phyloP scores from a whole-genome alignment of 257 asterid genomes.

The Primulina huaijiensis region DNA sequence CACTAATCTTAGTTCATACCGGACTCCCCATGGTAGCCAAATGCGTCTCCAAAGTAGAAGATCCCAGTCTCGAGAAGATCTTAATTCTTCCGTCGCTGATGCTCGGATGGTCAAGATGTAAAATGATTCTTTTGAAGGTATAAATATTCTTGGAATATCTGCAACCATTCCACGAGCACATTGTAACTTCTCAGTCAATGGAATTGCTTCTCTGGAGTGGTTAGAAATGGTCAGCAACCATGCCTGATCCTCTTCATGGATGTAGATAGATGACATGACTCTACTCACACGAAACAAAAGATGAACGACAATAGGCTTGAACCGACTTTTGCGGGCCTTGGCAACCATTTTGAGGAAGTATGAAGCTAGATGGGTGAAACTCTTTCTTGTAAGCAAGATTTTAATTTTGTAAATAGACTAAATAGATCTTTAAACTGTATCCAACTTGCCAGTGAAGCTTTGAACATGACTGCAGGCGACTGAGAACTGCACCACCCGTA shows the following conservation, averaged over 20 bases:
- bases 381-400: not conserved
- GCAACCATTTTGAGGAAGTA: not conserved
- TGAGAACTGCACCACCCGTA: not conserved
- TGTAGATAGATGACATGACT: not conserved
- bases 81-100: conserved; percentile 64
- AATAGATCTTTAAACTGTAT: conserved; percentile 1
- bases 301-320: not conserved
- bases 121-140: conserved; percentile 11
- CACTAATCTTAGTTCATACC: conserved; percentile 45
- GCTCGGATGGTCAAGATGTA: conserved; percentile 51
- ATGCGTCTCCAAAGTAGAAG: conserved; percentile 81
- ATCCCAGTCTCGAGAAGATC: conserved; percentile 95
- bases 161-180: not conserved
- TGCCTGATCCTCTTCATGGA: not conserved
- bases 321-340: not conserved
- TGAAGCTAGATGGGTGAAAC: conserved; percentile 3
- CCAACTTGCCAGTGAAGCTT: conserved; percentile 23
- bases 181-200: not conserved
- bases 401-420: conserved; percentile 14
- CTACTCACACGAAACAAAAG: not conserved
- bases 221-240: not conserved
- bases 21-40: conserved; percentile 68
- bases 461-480: conserved; percentile 3
- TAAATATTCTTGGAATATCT: conserved; percentile 19
- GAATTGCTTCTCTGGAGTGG: conserved; percentile 9